Evolutionary conservation across 2,329 filamentous ascomycete genomes (phyloP).

Genomic region (Aspergillus cejpii): DNA sequence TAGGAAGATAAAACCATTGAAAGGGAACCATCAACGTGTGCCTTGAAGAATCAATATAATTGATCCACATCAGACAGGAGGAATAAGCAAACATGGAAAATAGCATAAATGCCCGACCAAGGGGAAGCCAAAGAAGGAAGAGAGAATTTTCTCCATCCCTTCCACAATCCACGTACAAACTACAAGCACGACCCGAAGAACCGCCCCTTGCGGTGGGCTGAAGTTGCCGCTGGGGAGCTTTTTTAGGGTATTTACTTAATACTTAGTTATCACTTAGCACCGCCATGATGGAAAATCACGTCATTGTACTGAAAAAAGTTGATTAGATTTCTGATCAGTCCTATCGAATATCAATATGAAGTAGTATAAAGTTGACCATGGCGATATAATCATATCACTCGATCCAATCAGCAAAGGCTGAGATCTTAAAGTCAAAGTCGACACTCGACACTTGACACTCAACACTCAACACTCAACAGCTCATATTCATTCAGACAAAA

Average conservation of each 20-base stretch:
- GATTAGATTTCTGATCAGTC: too few species aligned
- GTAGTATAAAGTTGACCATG: too few species aligned
- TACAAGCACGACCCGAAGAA: neutral
- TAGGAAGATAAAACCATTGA: neutral
- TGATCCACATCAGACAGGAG: neutral
- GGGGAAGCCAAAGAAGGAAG: neutral
- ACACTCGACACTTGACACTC: neutral
- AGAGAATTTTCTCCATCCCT: slow-evolving; percentile 1
- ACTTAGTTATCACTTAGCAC: too few species aligned
- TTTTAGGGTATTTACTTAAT: too few species aligned
- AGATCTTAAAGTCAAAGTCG: neutral
- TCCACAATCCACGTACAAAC: neutral
- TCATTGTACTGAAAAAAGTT: neutral
- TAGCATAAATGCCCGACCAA: neutral
- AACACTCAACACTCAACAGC: too few species aligned
- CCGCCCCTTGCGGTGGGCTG: neutral
- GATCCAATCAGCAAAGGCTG: neutral
- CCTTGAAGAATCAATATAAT: neutral
- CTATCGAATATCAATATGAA: too few species aligned
- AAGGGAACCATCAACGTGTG: neutral
- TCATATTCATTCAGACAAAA: neutral
- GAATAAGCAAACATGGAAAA: neutral
- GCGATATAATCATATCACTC: neutral
- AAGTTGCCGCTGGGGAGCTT: neutral
- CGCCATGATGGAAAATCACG: neutral